Evolutionary conservation across 768 basidiomycete species (phyloP).

Genomic region (Boletus rubroflammeus): DNA sequence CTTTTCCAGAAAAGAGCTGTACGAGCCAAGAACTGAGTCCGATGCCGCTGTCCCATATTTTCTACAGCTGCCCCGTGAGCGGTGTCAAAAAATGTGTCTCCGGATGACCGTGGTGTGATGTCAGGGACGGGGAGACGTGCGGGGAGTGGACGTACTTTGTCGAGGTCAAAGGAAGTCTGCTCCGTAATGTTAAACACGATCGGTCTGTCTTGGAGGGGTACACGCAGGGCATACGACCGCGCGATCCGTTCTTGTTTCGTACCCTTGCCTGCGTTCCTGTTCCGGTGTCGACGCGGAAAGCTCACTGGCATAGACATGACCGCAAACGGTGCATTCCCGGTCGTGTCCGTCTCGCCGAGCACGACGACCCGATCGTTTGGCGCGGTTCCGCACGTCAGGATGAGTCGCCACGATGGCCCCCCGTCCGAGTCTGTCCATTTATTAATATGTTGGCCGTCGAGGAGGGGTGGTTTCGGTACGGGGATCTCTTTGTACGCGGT

Average conservation of each 20-base stretch:
- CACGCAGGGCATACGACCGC: conserved; percentile 16
- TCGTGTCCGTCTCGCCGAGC: conserved; percentile 38
- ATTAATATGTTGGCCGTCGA: conserved; percentile 13
- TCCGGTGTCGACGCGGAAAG: conserved; percentile 32
- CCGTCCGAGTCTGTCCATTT: conserved; percentile 36
- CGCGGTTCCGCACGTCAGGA: conserved; percentile 44
- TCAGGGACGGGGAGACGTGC: not conserved
- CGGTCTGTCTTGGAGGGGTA: not conserved
- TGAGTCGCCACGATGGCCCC: conserved; percentile 56
- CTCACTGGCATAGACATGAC: conserved; percentile 68
- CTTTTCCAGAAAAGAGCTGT: conserved; percentile 24
- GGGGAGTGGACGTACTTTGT: conserved; percentile 60
- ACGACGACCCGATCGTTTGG: conserved; percentile 34
- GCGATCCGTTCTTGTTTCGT: conserved; percentile 68
- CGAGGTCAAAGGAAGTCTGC: conserved; percentile 86
- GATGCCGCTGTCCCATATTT: conserved; percentile 95
- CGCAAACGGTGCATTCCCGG: conserved; percentile 48
- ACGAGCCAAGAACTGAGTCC: conserved; percentile 80
- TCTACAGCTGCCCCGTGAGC: conserved; percentile 45
- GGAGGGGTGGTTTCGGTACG: conserved; percentile 57
- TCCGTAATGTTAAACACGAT: conserved; percentile 55
- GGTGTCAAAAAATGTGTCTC: not conserved
- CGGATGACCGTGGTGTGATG: not conserved
- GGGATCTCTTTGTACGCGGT: conserved; percentile 75
- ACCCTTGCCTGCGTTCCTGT: conserved; percentile 16